Conservation (phyloP, 148 eudicot species). For the Fagopyrum esculentum region DNA sequence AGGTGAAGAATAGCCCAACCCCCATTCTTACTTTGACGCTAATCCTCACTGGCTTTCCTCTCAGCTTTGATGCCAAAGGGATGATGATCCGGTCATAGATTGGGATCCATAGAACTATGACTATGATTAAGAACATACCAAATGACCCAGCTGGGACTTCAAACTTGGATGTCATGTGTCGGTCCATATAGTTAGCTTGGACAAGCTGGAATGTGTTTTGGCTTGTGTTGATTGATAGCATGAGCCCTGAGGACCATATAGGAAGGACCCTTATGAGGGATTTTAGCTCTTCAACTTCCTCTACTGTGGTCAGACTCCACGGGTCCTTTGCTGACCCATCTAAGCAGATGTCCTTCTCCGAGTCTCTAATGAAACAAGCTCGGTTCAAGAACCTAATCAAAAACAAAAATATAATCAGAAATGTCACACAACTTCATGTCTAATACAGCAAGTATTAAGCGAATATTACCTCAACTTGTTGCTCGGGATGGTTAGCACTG, state of each 20-base stretch:
- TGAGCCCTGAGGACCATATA: conserved; percentile 65
- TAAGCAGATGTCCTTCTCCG: conserved; percentile 37
- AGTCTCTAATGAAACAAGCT: conserved; percentile 54
- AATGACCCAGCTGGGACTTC: conserved; percentile 77
- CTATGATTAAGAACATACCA: conserved; percentile 45
- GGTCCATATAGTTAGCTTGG: conserved; percentile 63
- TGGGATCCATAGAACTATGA: conserved; percentile 51
- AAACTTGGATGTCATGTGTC: conserved; percentile 54
- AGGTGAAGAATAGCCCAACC: conserved; percentile 44
- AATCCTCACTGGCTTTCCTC: conserved; percentile 42
- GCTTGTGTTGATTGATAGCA: conserved; percentile 49
- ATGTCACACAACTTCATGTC: background rate
- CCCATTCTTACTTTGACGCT: conserved; percentile 71
- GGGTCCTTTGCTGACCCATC: conserved; percentile 37
- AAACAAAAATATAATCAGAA: background rate
- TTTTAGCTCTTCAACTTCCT: conserved; percentile 73
- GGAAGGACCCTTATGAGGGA: conserved; percentile 59
- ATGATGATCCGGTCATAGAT: conserved; percentile 60
- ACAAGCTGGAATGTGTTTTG: conserved; percentile 45
- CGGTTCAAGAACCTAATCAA: conserved; percentile 57
- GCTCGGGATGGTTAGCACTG: conserved; percentile 32
- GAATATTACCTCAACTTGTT: conserved; percentile 40
- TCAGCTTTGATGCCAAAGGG: conserved; percentile 64
- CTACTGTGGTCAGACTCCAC: conserved; percentile 59
- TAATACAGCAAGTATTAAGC: background rate